Evolutionary conservation across 352 stramenopile species (phyloP), one percentile per base, ranked within the genome.

Genomic region (Proteromonas lacertae): DNA sequence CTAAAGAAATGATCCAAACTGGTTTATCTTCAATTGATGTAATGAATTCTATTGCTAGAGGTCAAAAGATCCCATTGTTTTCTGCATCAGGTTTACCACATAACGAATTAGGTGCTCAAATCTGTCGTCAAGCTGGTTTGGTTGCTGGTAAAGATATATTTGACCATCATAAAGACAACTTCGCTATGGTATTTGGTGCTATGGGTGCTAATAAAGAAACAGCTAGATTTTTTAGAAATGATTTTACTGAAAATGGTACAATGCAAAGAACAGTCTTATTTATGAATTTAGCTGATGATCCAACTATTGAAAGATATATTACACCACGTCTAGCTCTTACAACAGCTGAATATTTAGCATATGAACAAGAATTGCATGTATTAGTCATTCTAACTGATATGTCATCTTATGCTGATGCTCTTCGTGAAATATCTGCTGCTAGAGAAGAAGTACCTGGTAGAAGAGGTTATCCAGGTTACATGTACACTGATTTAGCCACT

Each of bases 141-240:
- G 86, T 96, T 31, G 62, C 93, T 59, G 69, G 82, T 56, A 95
- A 94, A 62, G 81, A 94, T 45, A 83, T 84, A 16, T 75, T 88
- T 48, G 82, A 96, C 66, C 71, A 71, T 38, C 81, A 95, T 55
- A 75, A 94, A 42, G 84, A 97, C 50, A 96, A 97, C 57, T 97
- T 97, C 48, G 80, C 81, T 43, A 92, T 97, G 50, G 81, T 94
- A 35, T 97, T 97, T 51, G 84, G 82, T 47, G 84, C 84, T 48
- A 97, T 97, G 84, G 84, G 84, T 53, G 84, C 96, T 18, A 97
- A 97, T 58, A 96, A 95, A 81, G 84, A 97, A 52, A 95, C 84
- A 18, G 71, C 71, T 14, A 69, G 73, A 29, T 89, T 83, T 58
- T 86, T 62, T 42, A 25, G 37, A 28, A 60, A 59, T 32, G 51